Base-by-base conservation (phyloP, 139 green algal genomes). In the Micractinium sp. region DNA sequence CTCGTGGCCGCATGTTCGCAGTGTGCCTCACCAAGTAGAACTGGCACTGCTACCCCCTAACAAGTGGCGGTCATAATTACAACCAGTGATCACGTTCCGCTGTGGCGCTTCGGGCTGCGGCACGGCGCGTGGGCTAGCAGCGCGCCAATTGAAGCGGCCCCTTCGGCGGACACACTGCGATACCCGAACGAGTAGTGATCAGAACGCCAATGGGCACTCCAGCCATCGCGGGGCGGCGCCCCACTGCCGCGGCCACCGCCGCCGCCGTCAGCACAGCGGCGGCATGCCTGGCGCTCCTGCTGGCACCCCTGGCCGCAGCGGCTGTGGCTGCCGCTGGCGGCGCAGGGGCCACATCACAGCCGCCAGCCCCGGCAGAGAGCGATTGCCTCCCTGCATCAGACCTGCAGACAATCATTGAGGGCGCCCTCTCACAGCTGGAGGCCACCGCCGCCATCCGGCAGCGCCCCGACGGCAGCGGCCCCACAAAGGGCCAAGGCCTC, bases 391-490 rank as follows among this genome's bases (percentile, higher is more conserved):
- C 47, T 47, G 33, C 25, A 19, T 12, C 29, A 3, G 33, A 22
- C 33, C 18, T 80, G 74, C 35, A 53, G 35, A 20, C 14, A 2
- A 20, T 80, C 74, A 80, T 80, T 14, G 33, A 80, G 23, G 74
- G 74, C 16, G 33, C 74, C 14, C 74, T 80, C 14, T 33, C 35
- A 12, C 74, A 80, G 29, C 74, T 80, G 33, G n/a, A 80, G 39
- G 74, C 33, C 33, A 36, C 39, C 2, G 74, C 74, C 0, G 74
- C 35, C 35, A 36, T 36, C 9, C 74, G 74, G 33, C 15, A 47
- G 74, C 74, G 74, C 15, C 74, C 74, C 74, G 74, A 80, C 18
- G 74, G 74, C 74, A 80, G 74, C 74, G 74, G 74, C 16, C n/a
- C n/a, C n/a, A n/a, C n/a, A 22, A 38, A 80, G 74, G 74, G 74